Conservation (phyloP, 2,329 filamentous ascomycete genomes). For the Penicillium sp. region DNA sequence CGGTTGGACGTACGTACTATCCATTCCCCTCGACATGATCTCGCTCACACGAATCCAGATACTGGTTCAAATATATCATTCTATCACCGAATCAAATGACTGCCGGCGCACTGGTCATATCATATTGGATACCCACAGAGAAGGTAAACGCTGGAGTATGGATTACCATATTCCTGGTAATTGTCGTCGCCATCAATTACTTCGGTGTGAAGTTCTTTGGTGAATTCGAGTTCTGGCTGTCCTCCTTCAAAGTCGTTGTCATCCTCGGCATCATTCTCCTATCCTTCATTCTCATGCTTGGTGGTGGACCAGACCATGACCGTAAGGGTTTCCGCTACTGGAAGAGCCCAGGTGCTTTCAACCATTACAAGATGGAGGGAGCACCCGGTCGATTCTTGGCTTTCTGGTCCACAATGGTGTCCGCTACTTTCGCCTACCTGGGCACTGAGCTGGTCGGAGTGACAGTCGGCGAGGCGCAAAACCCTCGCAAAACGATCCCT, state of each 20-base stretch:
- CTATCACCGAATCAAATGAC: slow-evolving; percentile 82
- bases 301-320: slow-evolving; percentile 64
- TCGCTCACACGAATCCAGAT: slow-evolving; percentile 27
- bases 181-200: slow-evolving; percentile 66
- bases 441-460: slow-evolving; percentile 76
- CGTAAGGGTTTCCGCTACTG: slow-evolving; percentile 67
- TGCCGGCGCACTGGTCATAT: slow-evolving; percentile 74
- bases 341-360: slow-evolving; percentile 62
- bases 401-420: slow-evolving; percentile 71
- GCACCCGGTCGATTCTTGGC: slow-evolving; percentile 57
- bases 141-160: slow-evolving; percentile 75
- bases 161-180: slow-evolving; percentile 68
- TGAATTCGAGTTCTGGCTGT: slow-evolving; percentile 63
- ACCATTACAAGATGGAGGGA: slow-evolving; percentile 47
- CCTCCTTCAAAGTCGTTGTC: slow-evolving; percentile 67
- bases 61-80: slow-evolving; percentile 78
- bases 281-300: slow-evolving; percentile 62
- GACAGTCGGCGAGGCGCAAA: slow-evolving; percentile 76
- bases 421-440: slow-evolving; percentile 75
- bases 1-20: slow-evolving; percentile 61
- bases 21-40: background rate
- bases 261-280: slow-evolving; percentile 67
- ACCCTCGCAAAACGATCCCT: slow-evolving; percentile 73
- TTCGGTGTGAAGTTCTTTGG: slow-evolving; percentile 70
- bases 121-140: slow-evolving; percentile 69